Base-by-base conservation (phyloP, 2,329 filamentous ascomycete genomes). In the Rhynchosporium graminicola region DNA sequence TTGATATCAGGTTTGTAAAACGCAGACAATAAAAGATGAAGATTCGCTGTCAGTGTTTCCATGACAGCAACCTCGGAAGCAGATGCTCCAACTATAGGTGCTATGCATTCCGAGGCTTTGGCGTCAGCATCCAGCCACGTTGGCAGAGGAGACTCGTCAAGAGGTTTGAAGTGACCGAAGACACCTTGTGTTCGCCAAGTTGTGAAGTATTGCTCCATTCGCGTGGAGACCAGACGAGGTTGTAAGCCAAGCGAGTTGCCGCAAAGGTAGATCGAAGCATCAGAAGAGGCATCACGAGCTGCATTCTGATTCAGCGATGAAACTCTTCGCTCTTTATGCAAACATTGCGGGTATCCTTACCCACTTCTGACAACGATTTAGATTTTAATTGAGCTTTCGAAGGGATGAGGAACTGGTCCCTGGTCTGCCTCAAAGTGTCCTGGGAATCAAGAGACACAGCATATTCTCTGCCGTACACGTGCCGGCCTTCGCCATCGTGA, bases 231-330 rank as follows among this genome's bases (percentile, higher is more conserved):
- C 61, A 82, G 80, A 64, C 80, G 83, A 50, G 90, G 90, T 73
- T 93, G 90, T 15, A 92, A 79, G 29, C 90, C 90, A 4, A 94
- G 80, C 0, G 89, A 92, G 75, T 93, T 93, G 45, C 90, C 90
- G 71, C 89, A 92, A 47, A 94, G 81, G 71, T 94, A 94, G 63
- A 89, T 86, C 70, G 82, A 66, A 13, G 63, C 48, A 50, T 70
- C 68, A 62, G 55, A 55, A 63, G 64, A 62, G 9, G 64, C 56
- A 57, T 65, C 66, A 70, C 58, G 57, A 48, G 66, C 67, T 55
- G 62, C 69, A 48, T 31, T 42, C 15, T 54, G 46, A 47, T 38
- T 64, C 48, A 59, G 60, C 40, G 33, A 57, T 33, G 59, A 47
- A 48, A 50, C 33, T 46, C 28, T 54, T 29, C 28, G 48, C 36